Evolutionary conservation across 495 filamentous ascomycete species (phyloP), one percentile per base, ranked within the genome.

Genomic region (Halenospora varia): DNA sequence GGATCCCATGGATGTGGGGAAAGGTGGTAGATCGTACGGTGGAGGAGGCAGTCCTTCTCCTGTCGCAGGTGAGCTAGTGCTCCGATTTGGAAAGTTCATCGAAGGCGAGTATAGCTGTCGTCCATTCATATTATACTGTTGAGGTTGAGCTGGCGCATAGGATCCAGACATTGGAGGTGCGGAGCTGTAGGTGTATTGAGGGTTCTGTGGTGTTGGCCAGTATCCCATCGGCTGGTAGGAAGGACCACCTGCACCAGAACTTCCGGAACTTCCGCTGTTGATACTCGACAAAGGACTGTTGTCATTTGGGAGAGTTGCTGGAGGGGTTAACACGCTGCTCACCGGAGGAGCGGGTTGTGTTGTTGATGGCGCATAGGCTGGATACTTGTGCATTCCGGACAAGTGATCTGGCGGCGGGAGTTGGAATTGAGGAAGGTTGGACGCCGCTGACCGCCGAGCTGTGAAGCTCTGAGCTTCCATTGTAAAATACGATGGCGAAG

Each of bases 301-400:
- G 57, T 92, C 88, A 51, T 77, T 77, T n/a, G 81, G 73, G 35
- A 84, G 75, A 68, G 77, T 82, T 47, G 80, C 79, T 56, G 83
- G 84, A 25, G 83, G 81, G 4, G 83, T 88, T 54, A 85, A 70
- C 24, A 87, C 75, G 57, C 80, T 87, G 61, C 78, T 81, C 55
- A 82, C 77, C 6, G 64, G 22, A 46, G 60, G 60, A 4, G 44
- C 53, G 50, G 58, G 47, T 61, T 59, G 72, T 61, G 54, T 68
- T 61, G 51, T 83, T 66, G 69, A 69, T 54, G 69, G 77, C 66
- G 69, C 74, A 65, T 55, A 75, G 68, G 72, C 60, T 68, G 70
- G 70, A 67, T 68, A 70, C 60, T 72, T 68, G 63, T 70, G 70
- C 70, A 69, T 74, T 46, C 48, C 54, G 53, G 71, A 69, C 48